Conservation (phyloP, 2,329 filamentous ascomycete genomes). For the Nigrospora oryzae region DNA sequence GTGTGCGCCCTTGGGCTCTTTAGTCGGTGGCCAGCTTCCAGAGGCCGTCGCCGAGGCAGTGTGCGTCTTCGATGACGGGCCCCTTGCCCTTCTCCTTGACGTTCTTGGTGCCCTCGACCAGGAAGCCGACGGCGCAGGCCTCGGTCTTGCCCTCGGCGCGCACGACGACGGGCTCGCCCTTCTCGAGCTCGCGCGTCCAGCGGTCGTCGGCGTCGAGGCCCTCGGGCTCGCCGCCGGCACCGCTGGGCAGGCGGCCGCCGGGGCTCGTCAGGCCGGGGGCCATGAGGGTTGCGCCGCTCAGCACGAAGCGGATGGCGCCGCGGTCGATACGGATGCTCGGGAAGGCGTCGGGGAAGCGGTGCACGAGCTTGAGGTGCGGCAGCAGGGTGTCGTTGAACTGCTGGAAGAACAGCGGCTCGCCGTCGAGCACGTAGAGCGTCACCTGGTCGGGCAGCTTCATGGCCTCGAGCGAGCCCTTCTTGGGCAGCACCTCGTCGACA, state of each 20-base stretch:
- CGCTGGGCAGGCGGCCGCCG: slow-evolving; percentile 69
- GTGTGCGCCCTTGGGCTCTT: not conserved
- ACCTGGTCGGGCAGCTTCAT: slow-evolving; percentile 90
- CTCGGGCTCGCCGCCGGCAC: slow-evolving; percentile 30
- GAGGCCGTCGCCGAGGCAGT: slow-evolving; percentile 89
- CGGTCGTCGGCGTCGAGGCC: slow-evolving; percentile 40
- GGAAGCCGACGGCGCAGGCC: slow-evolving; percentile 76
- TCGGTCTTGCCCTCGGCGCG: slow-evolving; percentile 90
- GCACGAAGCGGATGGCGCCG: slow-evolving; percentile 92
- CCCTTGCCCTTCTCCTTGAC: slow-evolving; percentile 94
- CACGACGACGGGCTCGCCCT: slow-evolving; percentile 79
- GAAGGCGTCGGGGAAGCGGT: slow-evolving; percentile 81
- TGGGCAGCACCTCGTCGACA: slow-evolving; percentile 92
- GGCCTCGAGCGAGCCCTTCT: slow-evolving; percentile 83
- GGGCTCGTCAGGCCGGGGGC: slow-evolving; percentile 81
- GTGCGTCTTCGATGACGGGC: slow-evolving; percentile 84
- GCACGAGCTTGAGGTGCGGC: slow-evolving; percentile 82
- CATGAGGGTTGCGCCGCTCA: slow-evolving; percentile 92
- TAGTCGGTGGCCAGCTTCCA: slow-evolving; percentile 63
- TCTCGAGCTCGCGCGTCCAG: slow-evolving; percentile 61
- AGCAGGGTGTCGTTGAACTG: slow-evolving; percentile 66
- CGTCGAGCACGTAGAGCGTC: slow-evolving; percentile 76
- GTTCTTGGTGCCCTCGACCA: slow-evolving; percentile 81
- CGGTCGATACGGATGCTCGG: slow-evolving; percentile 84
- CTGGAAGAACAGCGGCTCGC: slow-evolving; percentile 84